phyloP scores from a whole-genome alignment of 345 rosid genomes.

The Linum lewisii region DNA sequence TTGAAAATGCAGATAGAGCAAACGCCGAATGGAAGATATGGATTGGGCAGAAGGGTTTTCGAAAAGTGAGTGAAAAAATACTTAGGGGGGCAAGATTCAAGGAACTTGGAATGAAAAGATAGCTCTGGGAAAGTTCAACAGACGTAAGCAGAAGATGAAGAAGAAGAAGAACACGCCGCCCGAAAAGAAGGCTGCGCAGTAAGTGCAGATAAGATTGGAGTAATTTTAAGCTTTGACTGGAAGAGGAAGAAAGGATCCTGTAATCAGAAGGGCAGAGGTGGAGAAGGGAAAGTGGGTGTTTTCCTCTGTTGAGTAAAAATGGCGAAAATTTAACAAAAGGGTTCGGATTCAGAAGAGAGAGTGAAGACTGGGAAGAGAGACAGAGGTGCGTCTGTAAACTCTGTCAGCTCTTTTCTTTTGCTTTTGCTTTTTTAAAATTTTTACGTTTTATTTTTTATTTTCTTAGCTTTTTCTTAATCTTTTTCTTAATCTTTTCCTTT shows the following conservation, averaged over 20 bases:
- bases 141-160: slow-evolving; percentile 2
- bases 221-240: background rate
- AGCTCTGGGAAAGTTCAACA: background rate
- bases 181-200: background rate
- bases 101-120: slow-evolving; percentile 9
- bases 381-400: too few species aligned
- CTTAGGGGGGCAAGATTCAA: slow-evolving; percentile 51
- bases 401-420: too few species aligned
- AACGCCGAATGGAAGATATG: slow-evolving; percentile 18
- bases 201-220: background rate
- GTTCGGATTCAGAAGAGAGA: too few species aligned
- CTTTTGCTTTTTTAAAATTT: too few species aligned
- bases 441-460: too few species aligned
- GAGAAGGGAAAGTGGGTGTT: slow-evolving; percentile 1
- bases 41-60: slow-evolving; percentile 12
- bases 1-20: slow-evolving; percentile 10
- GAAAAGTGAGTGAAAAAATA: slow-evolving; percentile 19
- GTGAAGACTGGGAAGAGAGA: too few species aligned
- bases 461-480: too few species aligned
- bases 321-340: too few species aligned
- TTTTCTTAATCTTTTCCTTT: too few species aligned
- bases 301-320: background rate
- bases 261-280: background rate
- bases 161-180: background rate
- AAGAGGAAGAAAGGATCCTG: background rate